Evolutionary conservation across 1,139 yeast species (phyloP).

Genomic region (Saccharomyces hybrid): DNA sequence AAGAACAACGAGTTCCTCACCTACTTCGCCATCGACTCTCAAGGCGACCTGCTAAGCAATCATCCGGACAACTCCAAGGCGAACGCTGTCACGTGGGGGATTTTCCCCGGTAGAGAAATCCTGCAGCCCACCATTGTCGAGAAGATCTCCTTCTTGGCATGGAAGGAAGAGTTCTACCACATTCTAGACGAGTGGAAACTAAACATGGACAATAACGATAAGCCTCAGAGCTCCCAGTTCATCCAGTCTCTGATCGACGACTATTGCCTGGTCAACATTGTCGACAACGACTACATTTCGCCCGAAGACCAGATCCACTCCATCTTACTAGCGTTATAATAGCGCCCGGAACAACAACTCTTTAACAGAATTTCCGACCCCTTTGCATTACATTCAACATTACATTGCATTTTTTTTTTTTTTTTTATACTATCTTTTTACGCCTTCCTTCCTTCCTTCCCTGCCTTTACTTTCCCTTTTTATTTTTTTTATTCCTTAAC

Average conservation of each 20-base stretch:
- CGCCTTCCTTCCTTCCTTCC: not conserved
- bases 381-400: slow-evolving; percentile 10
- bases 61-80: slow-evolving; percentile 65
- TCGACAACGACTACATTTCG: slow-evolving; percentile 69
- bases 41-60: slow-evolving; percentile 50
- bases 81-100: slow-evolving; percentile 99
- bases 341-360: not conserved
- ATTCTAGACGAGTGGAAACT: slow-evolving; percentile 76
- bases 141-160: slow-evolving; percentile 77
- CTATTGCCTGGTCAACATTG: slow-evolving; percentile 78
- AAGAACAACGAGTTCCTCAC: slow-evolving; percentile 48
- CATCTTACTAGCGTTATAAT: slow-evolving; percentile 14
- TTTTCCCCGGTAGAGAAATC: slow-evolving; percentile 86
- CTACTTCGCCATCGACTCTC: slow-evolving; percentile 66
- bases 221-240: slow-evolving; percentile 34
- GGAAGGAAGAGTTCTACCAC: slow-evolving; percentile 94
- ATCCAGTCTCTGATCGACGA: slow-evolving; percentile 46
- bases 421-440: not conserved
- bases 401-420: slow-evolving; percentile 2
- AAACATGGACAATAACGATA: slow-evolving; percentile 39
- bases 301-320: slow-evolving; percentile 35
- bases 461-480: not conserved
- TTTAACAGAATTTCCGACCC: not conserved
- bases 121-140: slow-evolving; percentile 93
- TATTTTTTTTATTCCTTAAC: not conserved